These are phyloP conservation scores for Diaporthe vexans DNA, from an alignment of 2,329 filamentous ascomycete species.

Conservation along the genomic window DNA sequence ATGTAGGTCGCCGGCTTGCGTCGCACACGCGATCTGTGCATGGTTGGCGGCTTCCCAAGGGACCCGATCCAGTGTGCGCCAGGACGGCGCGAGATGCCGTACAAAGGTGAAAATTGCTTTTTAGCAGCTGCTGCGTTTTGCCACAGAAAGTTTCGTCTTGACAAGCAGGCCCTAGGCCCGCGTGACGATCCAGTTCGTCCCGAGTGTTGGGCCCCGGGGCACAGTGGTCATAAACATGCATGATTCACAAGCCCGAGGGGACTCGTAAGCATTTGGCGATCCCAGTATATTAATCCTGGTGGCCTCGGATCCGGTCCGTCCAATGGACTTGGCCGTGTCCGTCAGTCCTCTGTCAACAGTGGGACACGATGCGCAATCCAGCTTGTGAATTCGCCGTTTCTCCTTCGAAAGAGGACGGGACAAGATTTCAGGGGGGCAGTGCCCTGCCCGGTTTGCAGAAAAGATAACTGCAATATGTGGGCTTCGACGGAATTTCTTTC, in stretches of 20 bases:
- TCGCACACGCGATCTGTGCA: constrained; percentile 10
- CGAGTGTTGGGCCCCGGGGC: neutral
- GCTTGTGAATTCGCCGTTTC: neutral
- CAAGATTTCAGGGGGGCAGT: constrained; percentile 25
- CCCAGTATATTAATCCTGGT: neutral
- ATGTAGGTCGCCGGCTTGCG: constrained; percentile 15
- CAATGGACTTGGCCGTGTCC: neutral
- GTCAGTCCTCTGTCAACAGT: neutral
- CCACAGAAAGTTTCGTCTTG: neutral
- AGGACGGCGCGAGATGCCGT: neutral
- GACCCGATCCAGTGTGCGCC: constrained; percentile 7
- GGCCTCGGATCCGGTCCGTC: neutral
- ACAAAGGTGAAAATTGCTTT: neutral
- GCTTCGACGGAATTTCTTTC: constrained; percentile 7
- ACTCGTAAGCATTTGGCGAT: constrained; percentile 20
- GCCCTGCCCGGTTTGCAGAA: neutral
- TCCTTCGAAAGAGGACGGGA: neutral
- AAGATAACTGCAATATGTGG: neutral
- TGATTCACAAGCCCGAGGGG: constrained; percentile 22
- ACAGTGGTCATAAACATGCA: neutral
- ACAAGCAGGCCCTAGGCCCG: constrained; percentile 1
- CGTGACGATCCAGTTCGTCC: constrained; percentile 23
- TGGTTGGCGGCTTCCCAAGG: neutral
- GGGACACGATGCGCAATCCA: constrained; percentile 22
- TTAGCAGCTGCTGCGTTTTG: neutral